Evolutionary conservation across 1,284 basidiomycete species (phyloP).

Genomic region (Cryptococcus deneoformans): DNA sequence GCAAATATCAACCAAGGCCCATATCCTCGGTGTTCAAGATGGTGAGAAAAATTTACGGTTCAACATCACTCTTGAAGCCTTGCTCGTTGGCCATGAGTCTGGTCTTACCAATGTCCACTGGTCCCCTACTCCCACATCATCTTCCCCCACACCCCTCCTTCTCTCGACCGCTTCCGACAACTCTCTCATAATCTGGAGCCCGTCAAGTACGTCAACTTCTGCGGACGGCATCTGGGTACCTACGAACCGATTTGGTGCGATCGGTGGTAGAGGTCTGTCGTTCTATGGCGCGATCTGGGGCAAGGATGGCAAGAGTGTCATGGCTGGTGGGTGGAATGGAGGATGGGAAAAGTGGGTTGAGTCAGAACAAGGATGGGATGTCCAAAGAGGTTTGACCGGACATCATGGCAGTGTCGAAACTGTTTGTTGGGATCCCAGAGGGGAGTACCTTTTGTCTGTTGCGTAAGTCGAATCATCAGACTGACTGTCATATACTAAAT

Average conservation of each 20-base stretch:
- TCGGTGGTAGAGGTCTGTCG: slow-evolving; percentile 82
- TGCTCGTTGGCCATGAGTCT: slow-evolving; percentile 87
- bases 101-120: slow-evolving; percentile 84
- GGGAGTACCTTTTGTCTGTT: slow-evolving; percentile 84
- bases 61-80: slow-evolving; percentile 81
- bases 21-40: slow-evolving; percentile 65
- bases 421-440: slow-evolving; percentile 76
- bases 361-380: slow-evolving; percentile 59
- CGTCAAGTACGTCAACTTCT: slow-evolving; percentile 55
- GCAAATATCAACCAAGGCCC: slow-evolving; percentile 79
- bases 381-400: slow-evolving; percentile 70
- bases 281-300: slow-evolving; percentile 86
- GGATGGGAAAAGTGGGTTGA: slow-evolving; percentile 78
- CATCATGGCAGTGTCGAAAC: slow-evolving; percentile 75
- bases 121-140: slow-evolving; percentile 59
- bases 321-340: slow-evolving; percentile 89
- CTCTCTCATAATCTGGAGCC: slow-evolving; percentile 88
- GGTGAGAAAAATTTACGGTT: slow-evolving; percentile 59
- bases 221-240: slow-evolving; percentile 80
- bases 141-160: slow-evolving; percentile 57
- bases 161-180: slow-evolving; percentile 89
- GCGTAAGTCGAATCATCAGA: slow-evolving; percentile 56
- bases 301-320: slow-evolving; percentile 53
- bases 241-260: slow-evolving; percentile 82
- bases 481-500: not conserved